A percentile compares a stretch with the other conserved stretches of the same genome.
Conservation (phyloP, 176 grass and related monocot species). For the Oryza nivara region DNA sequence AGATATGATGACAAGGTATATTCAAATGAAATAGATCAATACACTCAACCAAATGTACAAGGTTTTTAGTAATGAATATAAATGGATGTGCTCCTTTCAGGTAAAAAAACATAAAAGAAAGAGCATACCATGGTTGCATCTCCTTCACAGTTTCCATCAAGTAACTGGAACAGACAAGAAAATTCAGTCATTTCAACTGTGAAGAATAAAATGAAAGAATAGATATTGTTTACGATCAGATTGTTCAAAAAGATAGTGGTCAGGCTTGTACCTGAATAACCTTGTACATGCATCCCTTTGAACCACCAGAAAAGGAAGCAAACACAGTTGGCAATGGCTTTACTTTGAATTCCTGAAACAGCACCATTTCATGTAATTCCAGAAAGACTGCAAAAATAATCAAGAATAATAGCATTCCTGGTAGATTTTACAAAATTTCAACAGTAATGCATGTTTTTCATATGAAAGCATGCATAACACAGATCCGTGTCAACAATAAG, state of each 20-base stretch:
- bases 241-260: background rate
- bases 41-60: slow-evolving; percentile 20
- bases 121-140: slow-evolving; percentile 68
- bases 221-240: slow-evolving; percentile 22
- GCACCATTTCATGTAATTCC: slow-evolving; percentile 35
- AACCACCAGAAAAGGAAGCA: slow-evolving; percentile 81
- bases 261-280: slow-evolving; percentile 73
- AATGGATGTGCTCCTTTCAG: slow-evolving; percentile 16
- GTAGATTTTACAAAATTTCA: slow-evolving; percentile 11
- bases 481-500: slow-evolving; percentile 7
- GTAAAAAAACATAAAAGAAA: slow-evolving; percentile 40
- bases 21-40: background rate
- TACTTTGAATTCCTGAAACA: slow-evolving; percentile 75
- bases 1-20: background rate
- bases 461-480: background rate
- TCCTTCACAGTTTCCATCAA: slow-evolving; percentile 78
- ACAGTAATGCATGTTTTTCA: background rate
- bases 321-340: slow-evolving; percentile 71
- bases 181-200: slow-evolving; percentile 44
- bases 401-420: background rate
- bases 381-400: background rate
- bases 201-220: background rate
- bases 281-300: slow-evolving; percentile 87
- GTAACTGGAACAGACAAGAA: slow-evolving; percentile 57
- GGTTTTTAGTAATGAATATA: slow-evolving; percentile 23